Conservation (phyloP, 148 eudicot species). For the Agrostemma githago region DNA sequence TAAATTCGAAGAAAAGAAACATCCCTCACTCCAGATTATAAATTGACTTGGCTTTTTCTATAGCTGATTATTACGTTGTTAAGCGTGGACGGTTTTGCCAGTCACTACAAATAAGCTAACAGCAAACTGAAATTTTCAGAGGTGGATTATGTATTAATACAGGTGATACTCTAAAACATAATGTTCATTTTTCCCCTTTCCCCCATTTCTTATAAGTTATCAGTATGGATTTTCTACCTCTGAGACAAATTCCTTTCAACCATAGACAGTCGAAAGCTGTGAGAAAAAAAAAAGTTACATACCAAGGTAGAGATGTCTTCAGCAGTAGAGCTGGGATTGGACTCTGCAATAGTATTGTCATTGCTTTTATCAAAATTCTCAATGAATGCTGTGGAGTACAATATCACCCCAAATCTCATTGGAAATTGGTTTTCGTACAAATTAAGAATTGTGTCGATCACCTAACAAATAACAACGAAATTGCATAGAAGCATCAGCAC, state of each 20-base stretch:
- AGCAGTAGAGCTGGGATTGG: slow-evolving; percentile 26
- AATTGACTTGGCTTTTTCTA: not conserved
- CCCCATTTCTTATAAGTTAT: not conserved
- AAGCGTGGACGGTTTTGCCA: no score
- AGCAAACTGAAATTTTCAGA: not conserved
- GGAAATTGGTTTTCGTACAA: slow-evolving; percentile 88
- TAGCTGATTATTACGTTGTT: no score
- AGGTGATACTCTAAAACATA: not conserved
- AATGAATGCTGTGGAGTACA: slow-evolving; percentile 61
- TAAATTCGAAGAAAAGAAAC: not conserved
- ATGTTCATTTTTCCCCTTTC: not conserved
- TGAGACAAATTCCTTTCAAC: not conserved
- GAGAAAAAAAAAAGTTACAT: slow-evolving; percentile 20
- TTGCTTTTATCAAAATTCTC: slow-evolving; percentile 49
- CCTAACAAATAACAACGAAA: slow-evolving; percentile 38
- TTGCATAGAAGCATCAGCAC: slow-evolving; percentile 13
- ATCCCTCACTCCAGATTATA: not conserved
- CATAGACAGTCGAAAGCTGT: not conserved
- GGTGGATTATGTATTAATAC: not conserved
- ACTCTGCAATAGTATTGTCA: slow-evolving; percentile 39
- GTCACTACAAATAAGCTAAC: not conserved
- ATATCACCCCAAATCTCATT: slow-evolving; percentile 80
- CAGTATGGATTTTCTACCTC: not conserved
- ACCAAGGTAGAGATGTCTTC: slow-evolving; percentile 85
- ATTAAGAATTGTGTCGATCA: slow-evolving; percentile 55